Evolutionary conservation across 345 rosid species (phyloP).

Genomic region (Litchi chinensis): DNA sequence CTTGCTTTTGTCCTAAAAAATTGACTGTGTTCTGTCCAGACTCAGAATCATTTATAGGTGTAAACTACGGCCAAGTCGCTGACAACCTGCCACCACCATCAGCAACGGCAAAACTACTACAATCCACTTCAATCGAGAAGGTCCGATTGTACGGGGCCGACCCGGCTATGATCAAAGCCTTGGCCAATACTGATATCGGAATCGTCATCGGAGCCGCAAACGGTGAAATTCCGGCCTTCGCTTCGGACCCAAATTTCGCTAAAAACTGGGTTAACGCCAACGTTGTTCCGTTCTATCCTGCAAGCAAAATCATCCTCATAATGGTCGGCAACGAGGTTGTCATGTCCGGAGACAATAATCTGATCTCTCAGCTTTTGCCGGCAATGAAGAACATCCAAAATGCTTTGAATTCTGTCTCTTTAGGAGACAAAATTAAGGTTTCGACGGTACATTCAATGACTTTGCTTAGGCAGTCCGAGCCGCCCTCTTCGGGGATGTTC

Average conservation of each 20-base stretch:
- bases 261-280: conserved; percentile 65
- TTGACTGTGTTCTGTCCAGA: conserved; percentile 32
- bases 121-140: conserved; percentile 70
- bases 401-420: conserved; percentile 61
- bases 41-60: conserved; percentile 74
- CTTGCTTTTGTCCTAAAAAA: background rate
- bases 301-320: conserved; percentile 77
- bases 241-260: conserved; percentile 69
- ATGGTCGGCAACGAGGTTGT: conserved; percentile 80
- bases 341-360: conserved; percentile 43
- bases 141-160: conserved; percentile 78
- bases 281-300: conserved; percentile 71
- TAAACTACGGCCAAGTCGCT: conserved; percentile 83
- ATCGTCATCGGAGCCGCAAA: conserved; percentile 70
- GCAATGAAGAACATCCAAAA: conserved; percentile 80
- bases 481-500: conserved; percentile 72
- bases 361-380: conserved; percentile 68
- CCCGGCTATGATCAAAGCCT: conserved; percentile 67
- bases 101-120: conserved; percentile 78
- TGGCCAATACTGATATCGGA: conserved; percentile 77
- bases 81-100: conserved; percentile 80
- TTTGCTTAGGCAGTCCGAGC: conserved; percentile 64
- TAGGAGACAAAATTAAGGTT: conserved; percentile 75
- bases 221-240: conserved; percentile 76
- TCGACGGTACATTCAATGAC: conserved; percentile 85